Evolutionary conservation across 495 filamentous ascomycete species (phyloP), one percentile per base, ranked within the genome.

Genomic region (Tuber microsphaerosporum): DNA sequence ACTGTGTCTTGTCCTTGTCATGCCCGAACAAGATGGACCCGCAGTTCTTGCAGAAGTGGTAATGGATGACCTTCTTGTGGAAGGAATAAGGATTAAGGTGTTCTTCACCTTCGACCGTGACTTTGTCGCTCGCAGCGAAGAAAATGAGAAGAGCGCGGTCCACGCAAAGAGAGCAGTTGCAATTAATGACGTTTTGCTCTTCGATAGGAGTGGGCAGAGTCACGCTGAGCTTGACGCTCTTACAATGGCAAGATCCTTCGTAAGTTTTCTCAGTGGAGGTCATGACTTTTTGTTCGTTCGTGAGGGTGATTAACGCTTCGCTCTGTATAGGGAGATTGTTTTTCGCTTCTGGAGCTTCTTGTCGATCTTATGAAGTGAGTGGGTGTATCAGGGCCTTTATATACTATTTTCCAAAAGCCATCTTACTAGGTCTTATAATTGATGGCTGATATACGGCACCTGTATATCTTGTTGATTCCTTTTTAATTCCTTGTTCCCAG

Each of bases 1-100:
- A 76, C 22, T 76, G 56, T 6, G 75, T 70, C 70, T 41, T 61
- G n/a, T 44, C 71, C 22, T 76, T 20, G 14, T 41, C 44, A 34
- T 74, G 75, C 9, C 75, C 75, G n/a, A 76, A 74, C 34, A 76
- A 51, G 37, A 37, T 65, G 7, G 75, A 76, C 37, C 75, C 75
- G 43, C 75, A 76, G 37, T 74, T 74, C 44, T 76, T 76, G 43
- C 75, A 76, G 43, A 76, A 76, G 22, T 72, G 51, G 42, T 71
- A 76, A 8, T n/a, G 51, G 26, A 76, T 74, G 16, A 44, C 9
- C 19, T 70, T 56, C 71, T 76, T 76, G 45, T 76, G 44, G 75
- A 76, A 76, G 26, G 42, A 56, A 41, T 76, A 76, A 1, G 75
- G 44, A 56, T 44, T 76, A 34, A 76, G 75, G 31, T 71, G 42